phyloP scores from a whole-genome alignment of 805 yeast species.

The Yarrowia alimentaria region DNA sequence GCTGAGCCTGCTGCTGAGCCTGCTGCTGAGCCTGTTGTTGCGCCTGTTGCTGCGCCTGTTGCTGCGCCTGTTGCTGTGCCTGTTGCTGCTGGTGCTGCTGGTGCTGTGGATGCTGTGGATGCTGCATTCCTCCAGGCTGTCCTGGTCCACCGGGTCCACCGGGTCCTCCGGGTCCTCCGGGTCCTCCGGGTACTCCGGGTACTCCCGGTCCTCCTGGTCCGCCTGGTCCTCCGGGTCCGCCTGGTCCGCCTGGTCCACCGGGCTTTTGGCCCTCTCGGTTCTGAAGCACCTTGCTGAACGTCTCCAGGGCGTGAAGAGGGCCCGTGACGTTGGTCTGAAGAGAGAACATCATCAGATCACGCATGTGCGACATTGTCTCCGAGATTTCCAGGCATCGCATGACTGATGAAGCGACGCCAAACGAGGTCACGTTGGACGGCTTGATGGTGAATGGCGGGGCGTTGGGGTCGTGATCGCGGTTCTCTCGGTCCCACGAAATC shows the following conservation, averaged over 20 bases:
- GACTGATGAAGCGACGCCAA: slow-evolving; percentile 64
- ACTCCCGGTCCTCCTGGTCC: slow-evolving; percentile 1
- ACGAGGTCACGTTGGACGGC: slow-evolving; percentile 44
- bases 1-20: neutral
- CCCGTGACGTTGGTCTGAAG: slow-evolving; percentile 36
- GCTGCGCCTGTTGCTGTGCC: neutral
- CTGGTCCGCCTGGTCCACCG: neutral
- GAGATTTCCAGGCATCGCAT: slow-evolving; percentile 72
- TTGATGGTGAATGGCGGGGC: slow-evolving; percentile 9
- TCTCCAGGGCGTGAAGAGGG: slow-evolving; percentile 35
- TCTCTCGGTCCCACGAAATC: slow-evolving; percentile 12
- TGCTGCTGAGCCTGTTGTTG: neutral
- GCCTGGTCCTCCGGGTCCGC: too few relatives aligned
- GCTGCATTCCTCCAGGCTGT: slow-evolving; percentile 14
- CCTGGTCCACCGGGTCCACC: slow-evolving; percentile 19
- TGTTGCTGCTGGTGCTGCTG: neutral
- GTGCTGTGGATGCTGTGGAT: slow-evolving; percentile 28
- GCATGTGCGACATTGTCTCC: slow-evolving; percentile 72
- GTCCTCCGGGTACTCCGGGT: slow-evolving; percentile 28
- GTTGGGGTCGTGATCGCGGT: neutral
- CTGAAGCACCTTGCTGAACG: slow-evolving; percentile 39
- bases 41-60: neutral
- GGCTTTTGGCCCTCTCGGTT: slow-evolving; percentile 32
- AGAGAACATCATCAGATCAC: slow-evolving; percentile 61
- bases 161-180: slow-evolving; percentile 10